Base-by-base conservation (phyloP, 345 rosid species). In the Eucalyptus tenuipes region DNA sequence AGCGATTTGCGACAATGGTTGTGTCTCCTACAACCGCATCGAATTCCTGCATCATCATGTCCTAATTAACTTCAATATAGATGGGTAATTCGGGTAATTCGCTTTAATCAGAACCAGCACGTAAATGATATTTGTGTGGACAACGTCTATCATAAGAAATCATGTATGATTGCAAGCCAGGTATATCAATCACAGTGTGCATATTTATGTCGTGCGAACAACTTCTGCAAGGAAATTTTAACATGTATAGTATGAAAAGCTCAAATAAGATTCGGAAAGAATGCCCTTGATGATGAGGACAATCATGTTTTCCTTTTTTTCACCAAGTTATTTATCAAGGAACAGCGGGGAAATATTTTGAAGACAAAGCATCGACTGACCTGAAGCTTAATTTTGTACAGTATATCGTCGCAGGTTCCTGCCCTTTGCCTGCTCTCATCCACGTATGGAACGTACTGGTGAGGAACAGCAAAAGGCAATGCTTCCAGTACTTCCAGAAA, bases 1-100 rank as follows among this genome's bases (percentile, higher is more conserved):
- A 93, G 66, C 98, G 93, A 12, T 94, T 55, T 5, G 91, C 87
- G 4, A 89, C 85, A 40, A 96, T 94, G 10, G 99, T 93, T 29
- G 80, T 27, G 89, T 97, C 99, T 90, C 97, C 99, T 40, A 93
- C 97, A 31, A 86, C 93, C 10, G 91, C 95, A 88, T 95, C 98
- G n/a, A 55, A 93, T 0, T 17, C 87, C 97, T 96, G 93, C n/a
- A 42, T 29, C 88, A 82, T 82, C 49, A 22, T 82, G 49, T 82
- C 57, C 9, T 52, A 7, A 20, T 52, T 18, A 52, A 52, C 57
- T 52, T 8, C 57, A 52, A 52, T 20, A 52, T 3, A 52, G 25
- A 52, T 52, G n/a, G n/a, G n/a, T n/a, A n/a, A n/a, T n/a, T n/a
- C n/a, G 57, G 57, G 57, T 7, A 52, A 52, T 52, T 52, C 57